Base-by-base conservation (phyloP, 2,329 filamentous ascomycete species). In the Alternaria dauci region DNA sequence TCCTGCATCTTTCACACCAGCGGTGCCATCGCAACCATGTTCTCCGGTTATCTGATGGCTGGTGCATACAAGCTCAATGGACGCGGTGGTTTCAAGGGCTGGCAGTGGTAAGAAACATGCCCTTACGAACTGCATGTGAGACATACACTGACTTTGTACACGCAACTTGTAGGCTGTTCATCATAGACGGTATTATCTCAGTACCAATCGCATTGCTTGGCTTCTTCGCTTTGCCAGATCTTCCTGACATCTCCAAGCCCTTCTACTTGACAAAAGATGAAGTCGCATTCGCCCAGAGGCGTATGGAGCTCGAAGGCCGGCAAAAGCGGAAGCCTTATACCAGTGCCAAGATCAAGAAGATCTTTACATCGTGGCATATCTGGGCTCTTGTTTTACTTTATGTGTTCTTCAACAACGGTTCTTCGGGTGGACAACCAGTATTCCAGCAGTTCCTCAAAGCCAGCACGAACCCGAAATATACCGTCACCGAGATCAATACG, bases 41-140 rank as follows among this genome's bases (percentile, higher is more conserved):
- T 67, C 42, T 63, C 59, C 14, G 81, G 81, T 5, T 83, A 81
- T 52, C 76, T 85, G 60, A 77, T 84, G 70, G 81, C 82, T 5
- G 85, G 85, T 1, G 86, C 84, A 62, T 83, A 86, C 70, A 78
- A 80, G 25, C 80, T 87, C 67, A 86, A 87, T 71, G 87, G 86
- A 74, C 86, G 85, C 67, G 85, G 86, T 66, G 85, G 83, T 18
- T 83, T 75, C n/a, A 55, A 65, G 23, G 72, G 74, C 8, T 77
- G 75, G 75, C 64, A 66, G 55, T 71, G 69, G 20, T 23, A 23
- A 23, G 20, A 23, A 23, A 23, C 20, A 4, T 23, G 20, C 20
- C 20, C 20, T 23, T 23, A 23, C 20, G 20, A 23, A 23, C 20
- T 23, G 20, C 20, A 23, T 23, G 20, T 23, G 20, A 4, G 20